These are phyloP conservation scores for Candida silvicultrix DNA, from an alignment of 805 yeast genomes.

Conservation along the genomic window DNA sequence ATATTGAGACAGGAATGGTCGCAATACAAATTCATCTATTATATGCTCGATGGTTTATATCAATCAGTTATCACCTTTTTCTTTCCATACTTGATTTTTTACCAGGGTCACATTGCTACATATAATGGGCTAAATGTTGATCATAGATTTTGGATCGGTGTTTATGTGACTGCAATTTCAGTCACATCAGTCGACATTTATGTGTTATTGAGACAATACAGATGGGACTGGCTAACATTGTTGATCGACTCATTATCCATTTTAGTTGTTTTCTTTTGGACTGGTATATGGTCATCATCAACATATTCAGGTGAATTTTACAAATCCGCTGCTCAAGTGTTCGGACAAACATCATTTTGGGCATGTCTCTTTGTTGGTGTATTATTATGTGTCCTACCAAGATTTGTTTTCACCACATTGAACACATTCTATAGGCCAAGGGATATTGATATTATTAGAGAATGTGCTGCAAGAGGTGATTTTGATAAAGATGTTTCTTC, in stretches of 20 bases:
- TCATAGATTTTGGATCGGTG: conserved; percentile 70
- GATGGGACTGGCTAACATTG: conserved; percentile 77
- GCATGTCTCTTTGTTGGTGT: conserved; percentile 56
- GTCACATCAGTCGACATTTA: conserved; percentile 61
- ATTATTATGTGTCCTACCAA: conserved; percentile 56
- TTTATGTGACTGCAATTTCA: conserved; percentile 56
- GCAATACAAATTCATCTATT: conserved; percentile 59
- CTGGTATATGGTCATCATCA: conserved; percentile 67
- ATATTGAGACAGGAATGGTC: conserved; percentile 69
- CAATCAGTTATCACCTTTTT: conserved; percentile 68
- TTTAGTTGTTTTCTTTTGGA: conserved; percentile 62
- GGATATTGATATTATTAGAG: conserved; percentile 69
- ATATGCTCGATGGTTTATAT: conserved; percentile 72
- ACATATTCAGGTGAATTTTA: conserved; percentile 49
- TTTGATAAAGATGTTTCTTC: conserved; percentile 51
- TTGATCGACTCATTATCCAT: conserved; percentile 52
- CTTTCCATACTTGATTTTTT: conserved; percentile 60
- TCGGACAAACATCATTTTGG: conserved; percentile 62
- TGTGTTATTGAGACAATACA: conserved; percentile 58
- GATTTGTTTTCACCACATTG: conserved; percentile 51
- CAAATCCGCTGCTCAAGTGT: conserved; percentile 56
- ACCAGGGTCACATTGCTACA: conserved; percentile 35
- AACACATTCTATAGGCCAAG: conserved; percentile 49
- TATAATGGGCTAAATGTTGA: conserved; percentile 52
- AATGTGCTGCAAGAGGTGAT: conserved; percentile 55